Percentiles rank a stretch among this genome's conserved stretches.
These are phyloP conservation scores for Cercospora sp. DNA, from an alignment of 2,329 filamentous ascomycete species.

Conservation along the genomic window DNA sequence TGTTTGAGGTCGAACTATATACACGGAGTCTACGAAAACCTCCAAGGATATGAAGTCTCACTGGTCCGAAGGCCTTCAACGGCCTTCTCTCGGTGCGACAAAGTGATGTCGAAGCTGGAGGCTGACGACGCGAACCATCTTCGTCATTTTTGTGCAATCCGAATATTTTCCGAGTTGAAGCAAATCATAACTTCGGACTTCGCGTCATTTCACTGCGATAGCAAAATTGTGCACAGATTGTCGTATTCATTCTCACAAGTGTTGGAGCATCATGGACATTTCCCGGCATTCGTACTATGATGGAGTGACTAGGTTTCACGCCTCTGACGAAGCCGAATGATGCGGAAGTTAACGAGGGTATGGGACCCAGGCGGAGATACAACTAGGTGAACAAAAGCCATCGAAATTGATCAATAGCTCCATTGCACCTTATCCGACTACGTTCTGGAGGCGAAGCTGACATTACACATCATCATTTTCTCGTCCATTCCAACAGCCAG, in stretches of 20 bases:
- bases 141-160: conserved; percentile 1
- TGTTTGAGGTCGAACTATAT: background rate
- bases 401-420: background rate
- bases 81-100: conserved; percentile 7
- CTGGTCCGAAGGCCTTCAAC: background rate
- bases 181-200: conserved; percentile 10
- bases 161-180: background rate
- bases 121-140: conserved; percentile 1
- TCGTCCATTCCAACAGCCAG: background rate
- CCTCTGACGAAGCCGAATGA: background rate
- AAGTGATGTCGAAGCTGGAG: background rate
- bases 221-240: background rate
- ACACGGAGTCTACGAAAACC: background rate
- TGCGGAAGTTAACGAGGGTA: background rate
- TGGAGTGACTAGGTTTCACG: background rate
- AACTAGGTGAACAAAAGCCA: background rate
- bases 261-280: background rate
- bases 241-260: background rate
- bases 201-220: background rate
- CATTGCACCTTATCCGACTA: background rate
- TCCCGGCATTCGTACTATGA: background rate
- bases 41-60: background rate
- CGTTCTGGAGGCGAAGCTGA: background rate
- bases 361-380: background rate
- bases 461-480: background rate